Conservation (phyloP, 75 land plant species). For the Pinus albicaulis region DNA sequence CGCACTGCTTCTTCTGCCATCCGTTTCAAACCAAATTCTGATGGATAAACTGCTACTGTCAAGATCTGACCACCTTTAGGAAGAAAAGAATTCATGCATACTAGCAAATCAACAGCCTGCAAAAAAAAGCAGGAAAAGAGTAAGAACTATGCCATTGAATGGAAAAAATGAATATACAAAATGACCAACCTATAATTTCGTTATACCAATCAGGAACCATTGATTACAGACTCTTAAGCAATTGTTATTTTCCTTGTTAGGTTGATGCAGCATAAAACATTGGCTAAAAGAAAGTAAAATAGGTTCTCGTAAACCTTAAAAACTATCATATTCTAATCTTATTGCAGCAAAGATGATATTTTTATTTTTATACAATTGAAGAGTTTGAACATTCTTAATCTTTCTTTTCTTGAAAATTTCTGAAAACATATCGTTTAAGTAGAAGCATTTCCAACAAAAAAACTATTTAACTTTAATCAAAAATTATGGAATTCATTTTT, state of each 20-base stretch:
- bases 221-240: background rate
- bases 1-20: conserved; percentile 74
- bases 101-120: conserved; percentile 79
- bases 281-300: background rate
- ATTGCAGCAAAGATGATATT: background rate
- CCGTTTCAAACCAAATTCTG: conserved; percentile 87
- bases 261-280: background rate
- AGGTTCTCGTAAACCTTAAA: background rate
- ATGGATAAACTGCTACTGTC: conserved; percentile 78
- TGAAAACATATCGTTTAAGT: background rate
- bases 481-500: background rate
- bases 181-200: background rate
- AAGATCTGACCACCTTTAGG: conserved; percentile 73
- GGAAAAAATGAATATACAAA: background rate
- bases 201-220: background rate
- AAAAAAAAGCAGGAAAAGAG: background rate
- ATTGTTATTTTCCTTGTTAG: background rate
- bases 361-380: background rate
- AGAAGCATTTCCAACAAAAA: background rate
- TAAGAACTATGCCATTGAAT: background rate
- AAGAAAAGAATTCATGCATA: conserved; percentile 72
- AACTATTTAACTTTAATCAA: background rate
- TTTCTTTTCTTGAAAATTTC: background rate
- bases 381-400: background rate
- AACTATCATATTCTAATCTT: background rate